These are phyloP conservation scores for Hemileccinum impolitum DNA, from an alignment of 768 basidiomycete species.

Conservation along the genomic window DNA sequence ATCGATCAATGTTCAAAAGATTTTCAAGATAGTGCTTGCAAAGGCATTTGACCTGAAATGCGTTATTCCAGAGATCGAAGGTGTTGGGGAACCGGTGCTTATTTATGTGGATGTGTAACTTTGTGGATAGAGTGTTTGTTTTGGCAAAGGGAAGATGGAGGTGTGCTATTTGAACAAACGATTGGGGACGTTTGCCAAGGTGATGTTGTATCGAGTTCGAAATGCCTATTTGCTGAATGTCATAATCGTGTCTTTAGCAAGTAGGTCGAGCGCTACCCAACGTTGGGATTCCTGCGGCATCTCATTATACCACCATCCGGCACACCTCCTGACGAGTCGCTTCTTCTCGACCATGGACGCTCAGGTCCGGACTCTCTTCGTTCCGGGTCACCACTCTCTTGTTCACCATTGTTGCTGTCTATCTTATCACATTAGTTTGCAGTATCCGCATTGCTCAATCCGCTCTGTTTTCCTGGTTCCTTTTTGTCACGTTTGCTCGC, in stretches of 20 bases:
- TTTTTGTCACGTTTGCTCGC: conserved; percentile 23
- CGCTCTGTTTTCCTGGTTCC: conserved; percentile 19
- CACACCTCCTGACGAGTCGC: conserved; percentile 9
- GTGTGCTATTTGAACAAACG: conserved; percentile 14
- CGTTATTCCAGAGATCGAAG: conserved; percentile 96
- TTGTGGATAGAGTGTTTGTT: conserved; percentile 26
- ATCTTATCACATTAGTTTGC: conserved; percentile 23
- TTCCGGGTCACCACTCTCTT: conserved; percentile 14
- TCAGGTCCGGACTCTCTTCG: conserved; percentile 19
- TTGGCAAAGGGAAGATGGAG: conserved; percentile 14
- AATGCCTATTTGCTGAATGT: conserved; percentile 18
- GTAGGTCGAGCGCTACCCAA: conserved; percentile 11
- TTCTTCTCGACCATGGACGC: conserved; percentile 14
- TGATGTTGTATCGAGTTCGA: conserved; percentile 26
- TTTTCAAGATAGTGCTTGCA: conserved; percentile 95
- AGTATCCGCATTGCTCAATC: conserved; percentile 23
- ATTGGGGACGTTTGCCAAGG: conserved; percentile 21
- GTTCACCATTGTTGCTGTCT: conserved; percentile 24
- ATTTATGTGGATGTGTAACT: conserved; percentile 76
- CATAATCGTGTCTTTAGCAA: conserved; percentile 16
- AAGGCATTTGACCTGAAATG: conserved; percentile 99
- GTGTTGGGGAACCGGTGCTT: conserved; percentile 92
- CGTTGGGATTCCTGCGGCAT: conserved; percentile 15
- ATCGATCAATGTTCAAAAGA: conserved; percentile 99
- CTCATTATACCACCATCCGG: conserved; percentile 17